Evolutionary conservation across 2,329 filamentous ascomycete species (phyloP).

Genomic region (Blastomyces gilchristii): DNA sequence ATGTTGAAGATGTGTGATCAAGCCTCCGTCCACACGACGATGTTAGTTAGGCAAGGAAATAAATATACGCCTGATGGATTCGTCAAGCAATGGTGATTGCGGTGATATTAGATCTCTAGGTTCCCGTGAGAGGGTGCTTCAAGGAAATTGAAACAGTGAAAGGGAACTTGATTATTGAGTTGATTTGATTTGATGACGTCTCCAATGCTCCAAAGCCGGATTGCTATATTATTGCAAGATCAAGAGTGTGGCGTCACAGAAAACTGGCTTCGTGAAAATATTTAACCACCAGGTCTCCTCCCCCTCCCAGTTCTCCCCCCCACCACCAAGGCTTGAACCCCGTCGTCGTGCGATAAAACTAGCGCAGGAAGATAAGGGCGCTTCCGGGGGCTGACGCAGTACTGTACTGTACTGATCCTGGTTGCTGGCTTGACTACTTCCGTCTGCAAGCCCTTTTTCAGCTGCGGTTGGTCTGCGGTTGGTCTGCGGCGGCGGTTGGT

Average conservation of each 20-base stretch:
- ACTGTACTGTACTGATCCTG: background rate
- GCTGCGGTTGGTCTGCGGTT: background rate
- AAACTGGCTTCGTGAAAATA: background rate
- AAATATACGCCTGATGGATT: background rate
- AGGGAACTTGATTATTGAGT: background rate
- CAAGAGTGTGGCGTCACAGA: background rate
- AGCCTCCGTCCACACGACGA: background rate
- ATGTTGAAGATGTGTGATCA: slow-evolving; percentile 1
- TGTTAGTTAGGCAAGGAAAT: background rate
- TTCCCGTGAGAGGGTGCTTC: background rate
- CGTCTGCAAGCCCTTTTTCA: background rate
- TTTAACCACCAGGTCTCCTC: background rate
- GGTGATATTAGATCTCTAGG: background rate
- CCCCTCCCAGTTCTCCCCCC: too few relatives aligned
- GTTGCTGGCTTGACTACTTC: too few relatives aligned
- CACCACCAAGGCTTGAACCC: background rate
- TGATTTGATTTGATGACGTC: background rate
- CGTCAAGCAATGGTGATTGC: background rate
- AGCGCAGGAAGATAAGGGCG: background rate
- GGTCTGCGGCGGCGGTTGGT: too few relatives aligned
- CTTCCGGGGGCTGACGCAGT: background rate
- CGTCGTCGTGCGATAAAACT: background rate
- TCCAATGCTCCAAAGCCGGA: background rate
- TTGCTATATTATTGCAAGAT: background rate
- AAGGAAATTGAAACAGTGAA: background rate